Evolutionary conservation across 805 yeast species (phyloP).

Genomic region (Yamadazyma philogaea): DNA sequence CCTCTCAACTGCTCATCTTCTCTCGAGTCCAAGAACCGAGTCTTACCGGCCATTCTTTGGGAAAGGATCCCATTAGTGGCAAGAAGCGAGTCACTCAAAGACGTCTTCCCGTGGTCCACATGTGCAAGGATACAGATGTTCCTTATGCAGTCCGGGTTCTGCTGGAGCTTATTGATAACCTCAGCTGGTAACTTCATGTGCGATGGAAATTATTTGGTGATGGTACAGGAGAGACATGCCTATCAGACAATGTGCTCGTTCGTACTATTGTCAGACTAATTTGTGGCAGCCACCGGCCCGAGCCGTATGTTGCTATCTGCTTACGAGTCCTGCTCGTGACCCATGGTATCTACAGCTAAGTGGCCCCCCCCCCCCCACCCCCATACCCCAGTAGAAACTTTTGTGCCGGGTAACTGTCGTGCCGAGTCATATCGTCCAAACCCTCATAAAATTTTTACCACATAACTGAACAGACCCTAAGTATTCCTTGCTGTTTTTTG

Average conservation of each 20-base stretch:
- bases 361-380: no score
- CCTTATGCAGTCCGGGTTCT: conserved; percentile 65
- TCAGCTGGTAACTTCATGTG: conserved; percentile 59
- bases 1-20: conserved; percentile 96
- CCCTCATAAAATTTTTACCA: not conserved
- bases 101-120: conserved; percentile 98
- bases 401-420: not conserved
- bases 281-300: no score
- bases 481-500: not conserved
- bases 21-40: conserved; percentile 86
- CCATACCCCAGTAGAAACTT: not conserved
- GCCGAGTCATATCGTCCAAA: not conserved
- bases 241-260: no score
- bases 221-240: not conserved
- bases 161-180: conserved; percentile 64
- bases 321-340: no score
- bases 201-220: conserved; percentile 4
- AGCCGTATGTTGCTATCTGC: no score
- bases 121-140: conserved; percentile 96
- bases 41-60: conserved; percentile 91
- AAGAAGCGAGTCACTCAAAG: conserved; percentile 83
- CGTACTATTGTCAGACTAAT: no score
- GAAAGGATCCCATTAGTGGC: conserved; percentile 97
- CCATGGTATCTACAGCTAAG: no score
- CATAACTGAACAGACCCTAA: not conserved